A percentile compares a stretch with the other conserved stretches of the same genome.
These are phyloP conservation scores for Rhinocladiella mackenziei DNA, from an alignment of 2,329 filamentous ascomycete species.

Conservation along the genomic window DNA sequence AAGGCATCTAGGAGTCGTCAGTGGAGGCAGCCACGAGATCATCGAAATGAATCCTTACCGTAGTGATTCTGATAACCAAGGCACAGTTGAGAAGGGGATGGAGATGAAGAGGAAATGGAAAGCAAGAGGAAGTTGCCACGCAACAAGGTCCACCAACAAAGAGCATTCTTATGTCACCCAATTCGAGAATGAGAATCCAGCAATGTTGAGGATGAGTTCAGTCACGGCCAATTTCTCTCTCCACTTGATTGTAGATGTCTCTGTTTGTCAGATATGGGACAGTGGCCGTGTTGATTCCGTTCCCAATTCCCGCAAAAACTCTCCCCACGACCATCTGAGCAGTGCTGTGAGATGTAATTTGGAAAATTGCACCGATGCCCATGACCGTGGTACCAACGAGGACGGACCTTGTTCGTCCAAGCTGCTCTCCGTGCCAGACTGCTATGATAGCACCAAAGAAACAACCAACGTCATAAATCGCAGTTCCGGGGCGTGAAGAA, in stretches of 20 bases:
- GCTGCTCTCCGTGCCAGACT: constrained; percentile 43
- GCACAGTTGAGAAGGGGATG: constrained; percentile 44
- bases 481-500: constrained; percentile 46
- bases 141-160: constrained; percentile 40
- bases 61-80: constrained; percentile 47
- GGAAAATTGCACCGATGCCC: constrained; percentile 47
- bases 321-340: constrained; percentile 51
- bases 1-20: constrained; percentile 40
- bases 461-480: constrained; percentile 58
- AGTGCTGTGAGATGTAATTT: constrained; percentile 45
- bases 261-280: constrained; percentile 51
- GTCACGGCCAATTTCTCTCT: constrained; percentile 47
- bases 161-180: constrained; percentile 53
- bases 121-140: constrained; percentile 47
- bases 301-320: constrained; percentile 46
- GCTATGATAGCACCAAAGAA: constrained; percentile 54
- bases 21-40: neutral
- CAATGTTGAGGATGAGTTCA: constrained; percentile 50
- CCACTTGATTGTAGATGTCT: constrained; percentile 46
- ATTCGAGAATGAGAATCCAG: constrained; percentile 49
- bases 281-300: constrained; percentile 50
- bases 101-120: constrained; percentile 51
- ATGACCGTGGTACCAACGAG: constrained; percentile 49
- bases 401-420: constrained; percentile 49
- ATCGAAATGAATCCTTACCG: constrained; percentile 9